phyloP scores from a whole-genome alignment of 2,329 filamentous ascomycete species.

The Phoma sp. region DNA sequence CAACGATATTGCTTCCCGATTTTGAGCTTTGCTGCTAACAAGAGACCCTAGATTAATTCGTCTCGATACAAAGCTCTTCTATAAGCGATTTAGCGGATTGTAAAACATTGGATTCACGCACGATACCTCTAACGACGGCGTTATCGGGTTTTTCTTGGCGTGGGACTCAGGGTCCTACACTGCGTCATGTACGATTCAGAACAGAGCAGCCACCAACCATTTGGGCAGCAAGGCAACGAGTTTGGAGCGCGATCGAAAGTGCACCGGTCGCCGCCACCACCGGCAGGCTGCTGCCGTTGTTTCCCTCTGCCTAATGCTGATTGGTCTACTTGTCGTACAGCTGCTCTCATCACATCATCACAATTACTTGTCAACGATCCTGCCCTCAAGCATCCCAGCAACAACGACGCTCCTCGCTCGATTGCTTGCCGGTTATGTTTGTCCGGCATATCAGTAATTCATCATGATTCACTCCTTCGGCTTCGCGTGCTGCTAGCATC shows the following conservation, averaged over 20 bases:
- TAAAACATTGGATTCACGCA: slow-evolving; percentile 19
- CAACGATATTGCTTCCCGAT: slow-evolving; percentile 1
- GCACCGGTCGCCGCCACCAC: slow-evolving; percentile 19
- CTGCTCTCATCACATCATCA: slow-evolving; percentile 30
- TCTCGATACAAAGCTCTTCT: slow-evolving; percentile 14
- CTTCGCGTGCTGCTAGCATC: slow-evolving; percentile 72
- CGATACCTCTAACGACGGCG: slow-evolving; percentile 40
- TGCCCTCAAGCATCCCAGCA: slow-evolving; percentile 23
- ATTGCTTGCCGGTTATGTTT: slow-evolving; percentile 71
- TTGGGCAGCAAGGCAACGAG: slow-evolving; percentile 22
- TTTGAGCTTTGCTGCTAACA: slow-evolving; percentile 1
- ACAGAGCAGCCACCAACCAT: slow-evolving; percentile 20
- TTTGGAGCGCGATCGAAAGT: slow-evolving; percentile 12
- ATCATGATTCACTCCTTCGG: slow-evolving; percentile 76
- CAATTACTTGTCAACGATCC: slow-evolving; percentile 26
- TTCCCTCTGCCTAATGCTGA: slow-evolving; percentile 43
- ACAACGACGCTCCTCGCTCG: slow-evolving; percentile 43
- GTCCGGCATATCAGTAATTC: slow-evolving; percentile 57
- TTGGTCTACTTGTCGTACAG: slow-evolving; percentile 36
- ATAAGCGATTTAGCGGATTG: slow-evolving; percentile 22
- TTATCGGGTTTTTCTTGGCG: slow-evolving; percentile 30
- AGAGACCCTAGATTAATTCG: slow-evolving; percentile 8
- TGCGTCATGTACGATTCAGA: slow-evolving; percentile 26
- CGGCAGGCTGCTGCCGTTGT: slow-evolving; percentile 27
- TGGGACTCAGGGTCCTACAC: slow-evolving; percentile 17